These are phyloP conservation scores for Penstemon newberryi DNA, from an alignment of 257 asterid species.

Conservation along the genomic window DNA sequence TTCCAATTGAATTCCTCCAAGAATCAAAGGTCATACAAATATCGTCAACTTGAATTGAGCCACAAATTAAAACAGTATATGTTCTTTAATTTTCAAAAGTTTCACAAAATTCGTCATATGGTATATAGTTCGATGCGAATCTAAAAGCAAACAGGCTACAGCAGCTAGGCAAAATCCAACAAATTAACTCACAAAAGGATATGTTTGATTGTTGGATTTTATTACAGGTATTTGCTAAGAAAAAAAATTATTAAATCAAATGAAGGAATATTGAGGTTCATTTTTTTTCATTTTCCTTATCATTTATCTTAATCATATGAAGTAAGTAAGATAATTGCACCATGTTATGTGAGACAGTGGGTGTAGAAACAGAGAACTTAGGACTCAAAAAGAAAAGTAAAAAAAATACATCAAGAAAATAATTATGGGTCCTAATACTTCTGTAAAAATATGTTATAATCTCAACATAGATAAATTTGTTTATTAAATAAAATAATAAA, in stretches of 20 bases:
- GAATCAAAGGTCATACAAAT: conserved; percentile 32
- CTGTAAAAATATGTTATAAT: background rate
- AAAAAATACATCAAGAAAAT: background rate
- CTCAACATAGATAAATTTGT: background rate
- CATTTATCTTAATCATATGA: too few species aligned
- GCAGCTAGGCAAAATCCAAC: background rate
- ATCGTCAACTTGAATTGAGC: conserved; percentile 25
- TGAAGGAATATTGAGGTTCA: background rate
- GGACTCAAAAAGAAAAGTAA: too few species aligned
- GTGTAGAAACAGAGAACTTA: too few species aligned
- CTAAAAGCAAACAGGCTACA: background rate
- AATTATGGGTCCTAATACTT: background rate
- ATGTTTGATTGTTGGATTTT: background rate
- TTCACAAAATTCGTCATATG: background rate
- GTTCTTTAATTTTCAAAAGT: conserved; percentile 7
- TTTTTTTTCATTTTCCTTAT: too few species aligned
- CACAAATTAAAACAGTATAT: conserved; percentile 18
- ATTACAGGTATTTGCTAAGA: background rate
- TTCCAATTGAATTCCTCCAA: conserved; percentile 33
- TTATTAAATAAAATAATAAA: too few species aligned
- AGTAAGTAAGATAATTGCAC: too few species aligned
- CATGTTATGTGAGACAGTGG: too few species aligned
- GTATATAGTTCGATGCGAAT: background rate
- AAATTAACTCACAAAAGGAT: background rate
- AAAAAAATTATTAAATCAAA: background rate